phyloP scores from a whole-genome alignment of 345 rosid genomes.

The Lumnitzera littorea region DNA sequence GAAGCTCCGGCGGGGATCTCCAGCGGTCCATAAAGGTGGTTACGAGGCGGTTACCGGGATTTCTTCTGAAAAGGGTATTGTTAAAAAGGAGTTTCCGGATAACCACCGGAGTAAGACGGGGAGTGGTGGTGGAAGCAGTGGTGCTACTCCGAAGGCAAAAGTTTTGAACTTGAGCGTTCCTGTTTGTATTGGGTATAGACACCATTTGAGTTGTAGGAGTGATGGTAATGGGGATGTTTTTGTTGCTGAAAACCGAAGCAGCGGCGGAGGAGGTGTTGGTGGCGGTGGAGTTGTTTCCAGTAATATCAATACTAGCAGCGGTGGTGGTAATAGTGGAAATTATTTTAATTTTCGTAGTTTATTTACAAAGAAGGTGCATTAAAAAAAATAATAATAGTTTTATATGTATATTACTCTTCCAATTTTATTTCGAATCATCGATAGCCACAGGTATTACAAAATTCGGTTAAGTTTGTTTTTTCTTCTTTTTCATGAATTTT shows the following conservation, averaged over 20 bases:
- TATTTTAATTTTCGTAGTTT: slow-evolving; percentile 63
- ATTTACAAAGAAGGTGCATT: slow-evolving; percentile 60
- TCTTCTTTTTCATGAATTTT: not conserved
- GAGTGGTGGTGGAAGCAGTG: not conserved
- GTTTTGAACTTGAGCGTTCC: slow-evolving; percentile 56
- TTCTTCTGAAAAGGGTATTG: not conserved
- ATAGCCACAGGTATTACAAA: not conserved
- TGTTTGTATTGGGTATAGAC: slow-evolving; percentile 49
- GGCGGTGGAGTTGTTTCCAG: not conserved
- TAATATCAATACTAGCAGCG: not conserved
- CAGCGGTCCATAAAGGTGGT: slow-evolving; percentile 16
- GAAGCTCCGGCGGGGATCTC: slow-evolving; percentile 48
- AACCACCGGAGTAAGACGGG: slow-evolving; percentile 5
- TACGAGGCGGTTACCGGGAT: slow-evolving; percentile 13
- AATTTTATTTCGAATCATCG: not conserved
- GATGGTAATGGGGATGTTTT: slow-evolving; percentile 21
- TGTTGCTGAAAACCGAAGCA: not conserved
- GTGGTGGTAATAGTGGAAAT: slow-evolving; percentile 12
- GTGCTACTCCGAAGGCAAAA: slow-evolving; percentile 12
- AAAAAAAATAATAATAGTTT: not conserved
- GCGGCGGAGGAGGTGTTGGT: not conserved
- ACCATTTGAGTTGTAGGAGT: slow-evolving; percentile 58
- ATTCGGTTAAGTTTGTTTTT: not conserved
- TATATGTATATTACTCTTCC: not conserved
- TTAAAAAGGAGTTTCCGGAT: slow-evolving; percentile 12